Base-by-base conservation (phyloP, 1,284 basidiomycete genomes). In the Somion occarium region DNA sequence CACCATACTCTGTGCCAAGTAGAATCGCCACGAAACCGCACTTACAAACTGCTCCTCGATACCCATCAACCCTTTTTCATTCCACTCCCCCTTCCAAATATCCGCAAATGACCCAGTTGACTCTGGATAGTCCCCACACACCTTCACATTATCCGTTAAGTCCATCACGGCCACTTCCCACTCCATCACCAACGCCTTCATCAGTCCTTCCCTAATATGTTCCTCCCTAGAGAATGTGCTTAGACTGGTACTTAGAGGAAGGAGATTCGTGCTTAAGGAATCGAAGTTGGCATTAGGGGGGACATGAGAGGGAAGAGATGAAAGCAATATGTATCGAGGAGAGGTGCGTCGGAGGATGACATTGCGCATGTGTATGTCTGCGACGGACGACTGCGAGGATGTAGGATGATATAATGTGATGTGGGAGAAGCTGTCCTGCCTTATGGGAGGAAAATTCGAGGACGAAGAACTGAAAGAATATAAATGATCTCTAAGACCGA, bases 41-140 rank as follows among this genome's bases (percentile, higher is more conserved):
- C 59, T 54, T 52, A 78, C 76, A 57, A 61, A 59, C 54, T 67
- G 51, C 73, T 23, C 11, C 48, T 41, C 23, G 23, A n/a, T 7
- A 5, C 19, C 30, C 19, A 9, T 13, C 3, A 9, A 68, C 38
- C 72, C 66, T 13, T 69, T 64, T 52, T 79, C 74, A 47, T 67
- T 69, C 80, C 78, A 81, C 5, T 63, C 56, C 0, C 75, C 80
- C 59, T 76, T 78, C 79, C 79, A 82, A 2, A 82, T 76, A 58
- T 82, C 80, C 30, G 78, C 74, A 54, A 82, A 82, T 7, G 76
- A 72, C 0, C 80, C 80, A 61, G 73, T 70, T 12, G 66, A 74
- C 20, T 79, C 70, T 0, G 80, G 63, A 46, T 64, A 50, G 15
- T 61, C 54, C 1, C 71, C 71, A 5, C 67, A 55, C 44, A 60